Evolutionary conservation across 441 rosid species (phyloP).

Genomic region (Adansonia grandidieri): DNA sequence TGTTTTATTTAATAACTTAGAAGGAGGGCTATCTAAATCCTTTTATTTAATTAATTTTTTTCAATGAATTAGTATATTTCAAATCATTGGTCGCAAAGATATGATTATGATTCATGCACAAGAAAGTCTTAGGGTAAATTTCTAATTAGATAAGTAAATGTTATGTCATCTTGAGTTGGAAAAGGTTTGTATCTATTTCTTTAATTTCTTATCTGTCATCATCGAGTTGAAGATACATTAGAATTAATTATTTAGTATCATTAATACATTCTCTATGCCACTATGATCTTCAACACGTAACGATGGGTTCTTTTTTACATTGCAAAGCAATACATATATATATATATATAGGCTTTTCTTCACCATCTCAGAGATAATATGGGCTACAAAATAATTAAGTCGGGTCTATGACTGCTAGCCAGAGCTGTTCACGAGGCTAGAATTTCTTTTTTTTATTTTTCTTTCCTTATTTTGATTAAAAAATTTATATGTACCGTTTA

Average conservation of each 20-base stretch:
- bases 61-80: not conserved
- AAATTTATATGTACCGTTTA: too few species aligned
- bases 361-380: not conserved
- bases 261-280: not conserved
- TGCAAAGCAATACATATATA: not conserved
- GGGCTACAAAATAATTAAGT: not conserved
- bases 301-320: not conserved
- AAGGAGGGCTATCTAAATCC: not conserved
- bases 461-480: too few species aligned
- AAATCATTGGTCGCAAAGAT: not conserved
- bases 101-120: constrained; percentile 1
- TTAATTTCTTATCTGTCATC: not conserved
- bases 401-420: too few species aligned
- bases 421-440: too few species aligned
- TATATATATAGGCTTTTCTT: not conserved
- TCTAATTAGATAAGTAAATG: not conserved
- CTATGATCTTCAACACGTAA: not conserved
- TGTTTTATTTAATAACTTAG: not conserved
- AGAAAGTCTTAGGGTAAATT: not conserved
- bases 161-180: not conserved
- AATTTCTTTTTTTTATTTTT: not conserved
- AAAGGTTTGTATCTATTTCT: not conserved
- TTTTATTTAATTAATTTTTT: not conserved
- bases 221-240: not conserved
- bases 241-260: not conserved